Base-by-base conservation (phyloP, 202 grass and related monocot species). In the Cymbopogon flexuosus region DNA sequence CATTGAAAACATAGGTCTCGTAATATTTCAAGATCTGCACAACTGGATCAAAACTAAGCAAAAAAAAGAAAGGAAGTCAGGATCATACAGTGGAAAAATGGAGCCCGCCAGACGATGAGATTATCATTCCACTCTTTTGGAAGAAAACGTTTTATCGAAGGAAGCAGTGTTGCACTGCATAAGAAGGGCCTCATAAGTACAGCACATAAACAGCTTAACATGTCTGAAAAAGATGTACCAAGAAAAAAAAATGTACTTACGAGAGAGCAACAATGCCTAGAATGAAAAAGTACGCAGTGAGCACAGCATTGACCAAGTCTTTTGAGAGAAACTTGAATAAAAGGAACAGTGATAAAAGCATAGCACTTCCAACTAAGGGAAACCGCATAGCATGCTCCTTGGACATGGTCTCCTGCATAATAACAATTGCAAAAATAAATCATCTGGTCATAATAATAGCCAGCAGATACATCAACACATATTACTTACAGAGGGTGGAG, bases 361-460 rank as follows among this genome's bases (percentile, higher is more conserved):
- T 91, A 21, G 90, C 96, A 83, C 96, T 99, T 75, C 96, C 96
- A 23, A 99, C 96, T 71, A 99, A 68, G 56, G 92, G 92, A 78
- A 93, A 99, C 3, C 90, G 81, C 96, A 95, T 99, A 56, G 96
- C 96, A 89, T 99, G 96, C 75, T 99, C 92, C 52, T 91, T 93
- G 35, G 96, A 99, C 90, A 99, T 96, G 2, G 90, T 99, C 83
- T 99, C 96, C 96, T 99, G 56, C 77, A 78, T 58, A 83, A 72
- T 39, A 70, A 65, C 6, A 78, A 78, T 37, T 5, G 33, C 24
- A 81, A n/a, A 80, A 81, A 70, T 16, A 19, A 69, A 52, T 65
- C 43, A 51, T 46, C 52, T 60, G 3, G 39, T 12, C 40, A 59
- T 2, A 15, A 6, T 18, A 72, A 76, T 10, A 18, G 5, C 9